Base-by-base conservation (phyloP, 345 rosid genomes). In the Carallia brachiata region DNA sequence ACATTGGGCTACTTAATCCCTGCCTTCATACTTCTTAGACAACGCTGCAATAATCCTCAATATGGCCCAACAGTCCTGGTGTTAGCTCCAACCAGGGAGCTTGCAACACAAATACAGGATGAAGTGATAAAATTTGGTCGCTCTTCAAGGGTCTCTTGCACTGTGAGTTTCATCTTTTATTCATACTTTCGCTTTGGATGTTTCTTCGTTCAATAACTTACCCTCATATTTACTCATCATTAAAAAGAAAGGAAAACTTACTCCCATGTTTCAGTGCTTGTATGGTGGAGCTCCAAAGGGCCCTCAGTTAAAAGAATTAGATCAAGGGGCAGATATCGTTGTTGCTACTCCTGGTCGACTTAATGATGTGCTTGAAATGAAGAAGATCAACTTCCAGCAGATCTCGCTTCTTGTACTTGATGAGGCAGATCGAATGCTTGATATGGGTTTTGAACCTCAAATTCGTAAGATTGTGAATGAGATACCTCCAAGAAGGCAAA, bases 301-400 rank as follows among this genome's bases (percentile, higher is more conserved):
- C 56, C 88, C 89, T 70, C 99, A 95, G 70, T 76, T 92, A 77
- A 86, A 71, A 70, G 97, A 95, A 74, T 71, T 95, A 74, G 97
- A 89, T 54, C 85, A 84, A 60, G 99, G 99, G 70, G 96, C 90
- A 52, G 97, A 95, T 83, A 87, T 95, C 56, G 99, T 95, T n/a
- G 99, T 95, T 75, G 99, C 97, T 67, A 95, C 99, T 74, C 99
- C 99, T 70, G 99, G 99, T 67, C 89, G 97, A 55, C 88, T 95
- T 59, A 95, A 92, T 78, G 99, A 92, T 72, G 92, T 95, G 78
- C 88, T 92, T 68, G 97, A 90, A 78, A 89, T 84, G 92, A 90
- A 76, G 75, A 88, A 78, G 82, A 90, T 95, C 64, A 85, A 87
- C 82, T 84, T 95, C 67, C 71, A 79, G 71, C 99, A 95, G 83